Percentiles rank a stretch among this genome's conserved stretches.
phyloP scores from a whole-genome alignment of 208 protist species.

The Leishmania guyanensis region DNA sequence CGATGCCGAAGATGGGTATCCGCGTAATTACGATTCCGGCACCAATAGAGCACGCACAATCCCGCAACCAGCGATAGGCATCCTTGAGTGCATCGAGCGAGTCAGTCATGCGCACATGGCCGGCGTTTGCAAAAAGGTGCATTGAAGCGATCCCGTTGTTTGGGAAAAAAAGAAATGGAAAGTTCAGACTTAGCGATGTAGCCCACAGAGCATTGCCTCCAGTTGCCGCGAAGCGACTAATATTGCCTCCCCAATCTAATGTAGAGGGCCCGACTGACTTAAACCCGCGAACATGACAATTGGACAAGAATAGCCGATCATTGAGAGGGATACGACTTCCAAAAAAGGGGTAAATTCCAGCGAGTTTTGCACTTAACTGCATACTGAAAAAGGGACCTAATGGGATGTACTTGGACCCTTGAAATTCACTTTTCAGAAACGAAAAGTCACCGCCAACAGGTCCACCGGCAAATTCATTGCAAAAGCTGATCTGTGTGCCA shows the following conservation, averaged over 20 bases:
- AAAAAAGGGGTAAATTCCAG: conserved; percentile 71
- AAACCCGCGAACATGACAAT: conserved; percentile 77
- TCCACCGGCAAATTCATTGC: conserved; percentile 71
- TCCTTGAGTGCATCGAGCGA: conserved; percentile 47
- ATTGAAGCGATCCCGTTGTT: conserved; percentile 82
- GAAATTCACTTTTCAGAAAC: conserved; percentile 76
- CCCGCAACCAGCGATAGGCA: conserved; percentile 52
- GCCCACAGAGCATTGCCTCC: conserved; percentile 88
- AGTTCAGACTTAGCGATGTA: conserved; percentile 77
- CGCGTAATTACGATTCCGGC: conserved; percentile 80
- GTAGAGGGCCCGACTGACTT: conserved; percentile 81
- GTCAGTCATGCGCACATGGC: conserved; percentile 69
- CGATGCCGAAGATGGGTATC: conserved; percentile 79
- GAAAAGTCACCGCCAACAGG: conserved; percentile 56
- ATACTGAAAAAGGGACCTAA: conserved; percentile 74
- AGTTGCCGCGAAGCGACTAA: conserved; percentile 62
- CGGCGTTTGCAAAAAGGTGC: conserved; percentile 87
- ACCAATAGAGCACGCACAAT: conserved; percentile 74
- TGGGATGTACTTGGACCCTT: conserved; percentile 71
- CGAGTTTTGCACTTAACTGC: conserved; percentile 68
- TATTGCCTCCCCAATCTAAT: conserved; percentile 37
- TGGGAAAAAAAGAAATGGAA: conserved; percentile 79
- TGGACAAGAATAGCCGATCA: conserved; percentile 85
- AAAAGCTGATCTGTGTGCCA: conserved; percentile 45
- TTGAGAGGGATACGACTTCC: conserved; percentile 66